Evolutionary conservation across 1,139 yeast genomes (phyloP).

Genomic region (Sugiyamaella neomexicana): DNA sequence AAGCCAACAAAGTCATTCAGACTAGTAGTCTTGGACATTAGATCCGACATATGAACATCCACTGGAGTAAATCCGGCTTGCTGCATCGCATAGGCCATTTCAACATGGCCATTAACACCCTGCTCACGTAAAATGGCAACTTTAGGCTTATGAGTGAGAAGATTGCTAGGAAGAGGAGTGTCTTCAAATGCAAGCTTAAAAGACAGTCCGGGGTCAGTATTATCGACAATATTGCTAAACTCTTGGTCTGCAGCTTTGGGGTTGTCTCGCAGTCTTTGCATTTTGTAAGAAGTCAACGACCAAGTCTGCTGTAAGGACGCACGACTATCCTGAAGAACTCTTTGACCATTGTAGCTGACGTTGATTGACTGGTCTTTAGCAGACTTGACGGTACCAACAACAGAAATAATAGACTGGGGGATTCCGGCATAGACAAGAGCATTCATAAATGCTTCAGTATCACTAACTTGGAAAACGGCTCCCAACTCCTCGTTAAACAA

Average conservation of each 20-base stretch:
- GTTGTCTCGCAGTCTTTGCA: slow-evolving; percentile 92
- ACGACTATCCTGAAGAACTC: slow-evolving; percentile 58
- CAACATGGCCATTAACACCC: slow-evolving; percentile 98
- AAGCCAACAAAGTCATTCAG: slow-evolving; percentile 84
- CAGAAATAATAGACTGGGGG: slow-evolving; percentile 52
- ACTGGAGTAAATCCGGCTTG: slow-evolving; percentile 92
- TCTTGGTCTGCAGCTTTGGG: slow-evolving; percentile 90
- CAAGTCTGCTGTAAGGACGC: slow-evolving; percentile 76
- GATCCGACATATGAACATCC: slow-evolving; percentile 97
- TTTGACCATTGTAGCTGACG: slow-evolving; percentile 50
- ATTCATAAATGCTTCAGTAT: slow-evolving; percentile 54
- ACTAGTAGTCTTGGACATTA: slow-evolving; percentile 69
- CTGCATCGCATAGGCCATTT: slow-evolving; percentile 97
- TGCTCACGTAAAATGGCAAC: slow-evolving; percentile 98
- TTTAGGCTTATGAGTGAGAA: slow-evolving; percentile 59
- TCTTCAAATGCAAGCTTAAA: slow-evolving; percentile 69
- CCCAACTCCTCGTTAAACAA: slow-evolving; percentile 94
- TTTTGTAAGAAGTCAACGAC: slow-evolving; percentile 85
- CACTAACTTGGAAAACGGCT: slow-evolving; percentile 87
- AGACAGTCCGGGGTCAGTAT: slow-evolving; percentile 85
- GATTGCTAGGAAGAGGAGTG: slow-evolving; percentile 35
- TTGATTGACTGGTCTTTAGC: slow-evolving; percentile 53
- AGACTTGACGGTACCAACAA: slow-evolving; percentile 66
- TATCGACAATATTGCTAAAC: slow-evolving; percentile 68
- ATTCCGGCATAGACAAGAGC: slow-evolving; percentile 61